Evolutionary conservation across 148 eudicot genomes (phyloP), one percentile per base, ranked within the genome.

Genomic region (Amaranthus cruentus): DNA sequence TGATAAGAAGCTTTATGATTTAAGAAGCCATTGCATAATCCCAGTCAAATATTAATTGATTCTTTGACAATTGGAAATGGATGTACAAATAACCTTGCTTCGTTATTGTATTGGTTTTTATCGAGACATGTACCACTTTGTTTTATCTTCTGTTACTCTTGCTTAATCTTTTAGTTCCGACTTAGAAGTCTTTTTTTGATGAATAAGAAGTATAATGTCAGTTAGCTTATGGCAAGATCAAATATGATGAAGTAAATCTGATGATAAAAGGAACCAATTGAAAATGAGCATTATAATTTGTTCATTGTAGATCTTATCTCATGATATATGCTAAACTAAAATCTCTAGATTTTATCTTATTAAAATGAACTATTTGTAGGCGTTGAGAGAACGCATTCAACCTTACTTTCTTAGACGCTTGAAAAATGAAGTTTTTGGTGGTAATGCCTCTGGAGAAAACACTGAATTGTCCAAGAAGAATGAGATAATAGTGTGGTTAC

Each of bases 321-420:
- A 46, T 4, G 50, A 59, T 78, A 12, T 28, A 10, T 59, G 13
- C 44, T 18, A 5, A 21, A 1, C 18, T 9, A 12, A 7, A 60
- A 21, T 3, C 4, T 2, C 50, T 6, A 47, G 66, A 13, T 28
- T 68, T 44, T 21, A 11, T 28, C 38, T 28, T 68, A 69, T 53
- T 42, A 3, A 10, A 52, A 52, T 50, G 43, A 60, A 42, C 18
- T 58, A 9, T 44, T 70, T 79, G 55, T 76, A 95, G 99, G 90
- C 88, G 12, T 81, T 95, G 48, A 85, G 99, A 81, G 97, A 90
- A 43, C 88, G 87, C 44, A 92, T 95, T 75, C 92, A 92, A 66
- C 99, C 99, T 21, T 92, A 87, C 74, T 95, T 95, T 79, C 87
- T 95, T 66, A 89, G 99, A 47, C 97, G 99, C 72, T 50, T 95